phyloP scores from a whole-genome alignment of 2,329 filamentous ascomycete species.

The Arthroderma sp. region DNA sequence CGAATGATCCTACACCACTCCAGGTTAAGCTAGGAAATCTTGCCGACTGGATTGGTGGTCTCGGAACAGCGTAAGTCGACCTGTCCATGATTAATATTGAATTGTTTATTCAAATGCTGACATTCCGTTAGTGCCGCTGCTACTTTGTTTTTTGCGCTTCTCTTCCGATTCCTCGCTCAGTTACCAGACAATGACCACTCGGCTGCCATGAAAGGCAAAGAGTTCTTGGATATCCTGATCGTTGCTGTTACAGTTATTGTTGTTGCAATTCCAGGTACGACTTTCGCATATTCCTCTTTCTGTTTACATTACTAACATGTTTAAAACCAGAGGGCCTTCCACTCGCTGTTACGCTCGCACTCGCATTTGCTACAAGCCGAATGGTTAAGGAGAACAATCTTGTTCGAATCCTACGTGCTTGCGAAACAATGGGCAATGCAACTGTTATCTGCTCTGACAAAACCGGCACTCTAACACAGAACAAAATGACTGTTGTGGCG shows the following conservation, averaged over 20 bases:
- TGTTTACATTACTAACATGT: neutral
- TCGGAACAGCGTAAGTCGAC: slow-evolving; percentile 49
- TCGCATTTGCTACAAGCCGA: slow-evolving; percentile 64
- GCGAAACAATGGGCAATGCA: slow-evolving; percentile 71
- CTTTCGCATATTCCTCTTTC: neutral
- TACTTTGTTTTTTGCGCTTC: slow-evolving; percentile 69
- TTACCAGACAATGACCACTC: slow-evolving; percentile 44
- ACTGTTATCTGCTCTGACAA: slow-evolving; percentile 73
- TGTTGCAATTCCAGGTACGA: slow-evolving; percentile 54
- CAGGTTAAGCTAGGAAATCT: slow-evolving; percentile 65
- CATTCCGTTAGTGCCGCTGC: slow-evolving; percentile 45
- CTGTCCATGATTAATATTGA: neutral
- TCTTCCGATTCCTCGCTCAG: slow-evolving; percentile 70
- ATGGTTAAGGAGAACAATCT: slow-evolving; percentile 70
- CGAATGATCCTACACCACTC: slow-evolving; percentile 62
- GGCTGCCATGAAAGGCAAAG: slow-evolving; percentile 64
- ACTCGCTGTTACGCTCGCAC: slow-evolving; percentile 62
- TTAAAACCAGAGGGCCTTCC: slow-evolving; percentile 51
- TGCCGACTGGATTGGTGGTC: slow-evolving; percentile 64
- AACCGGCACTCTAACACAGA: slow-evolving; percentile 62
- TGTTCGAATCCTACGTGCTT: slow-evolving; percentile 63
- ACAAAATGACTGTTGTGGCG: slow-evolving; percentile 65
- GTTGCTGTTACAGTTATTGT: slow-evolving; percentile 70
- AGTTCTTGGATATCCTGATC: slow-evolving; percentile 64
- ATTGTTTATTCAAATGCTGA: slow-evolving; percentile 9